Evolutionary conservation across 2,329 filamentous ascomycete species (phyloP).

Genomic region (Samsoniella hepiali): DNA sequence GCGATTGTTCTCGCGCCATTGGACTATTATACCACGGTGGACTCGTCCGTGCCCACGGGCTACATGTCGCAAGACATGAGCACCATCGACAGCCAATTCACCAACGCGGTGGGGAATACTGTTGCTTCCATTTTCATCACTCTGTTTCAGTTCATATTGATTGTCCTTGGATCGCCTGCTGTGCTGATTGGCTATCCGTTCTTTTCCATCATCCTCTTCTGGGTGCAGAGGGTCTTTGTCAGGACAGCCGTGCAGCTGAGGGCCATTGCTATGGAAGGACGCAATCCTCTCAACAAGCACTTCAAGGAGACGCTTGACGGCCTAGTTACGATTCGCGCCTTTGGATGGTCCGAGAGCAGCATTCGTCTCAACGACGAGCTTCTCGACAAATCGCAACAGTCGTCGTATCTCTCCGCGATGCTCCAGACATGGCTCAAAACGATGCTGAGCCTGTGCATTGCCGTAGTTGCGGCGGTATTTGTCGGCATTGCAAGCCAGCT

Average conservation of each 20-base stretch:
- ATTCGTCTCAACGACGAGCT: constrained; percentile 4
- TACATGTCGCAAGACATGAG: constrained; percentile 17
- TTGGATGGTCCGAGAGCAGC: constrained; percentile 7
- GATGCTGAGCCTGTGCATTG: constrained; percentile 11
- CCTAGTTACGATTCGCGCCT: constrained; percentile 10
- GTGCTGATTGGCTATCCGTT: constrained; percentile 9
- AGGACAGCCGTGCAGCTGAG: neutral
- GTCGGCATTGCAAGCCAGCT: constrained; percentile 10
- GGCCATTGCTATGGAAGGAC: constrained; percentile 8
- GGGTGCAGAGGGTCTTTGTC: neutral
- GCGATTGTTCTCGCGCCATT: constrained; percentile 2
- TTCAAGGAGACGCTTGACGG: constrained; percentile 12
- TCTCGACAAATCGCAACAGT: constrained; percentile 9
- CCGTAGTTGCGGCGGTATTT: constrained; percentile 8
- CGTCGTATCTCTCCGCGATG: constrained; percentile 1
- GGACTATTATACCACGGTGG: constrained; percentile 14
- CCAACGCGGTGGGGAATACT: neutral
- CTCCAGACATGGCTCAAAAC: constrained; percentile 6
- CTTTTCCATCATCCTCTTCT: neutral
- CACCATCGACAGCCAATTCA: constrained; percentile 9
- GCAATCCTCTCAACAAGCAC: constrained; percentile 11
- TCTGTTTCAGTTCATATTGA: constrained; percentile 1
- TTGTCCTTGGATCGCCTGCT: constrained; percentile 1
- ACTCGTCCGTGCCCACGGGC: constrained; percentile 15
- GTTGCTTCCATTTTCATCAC: neutral